Conservation (phyloP, 129 eudicot species). For the Daucus carota region DH1_v3.0 NC_030389.2:40944001-40944500, state of each 20-base stretch:
- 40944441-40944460: not conserved
- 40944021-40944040: not conserved
- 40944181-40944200: not conserved
- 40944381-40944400: not conserved
- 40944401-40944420: not conserved
- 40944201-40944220: not conserved
- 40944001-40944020: not conserved
- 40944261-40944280: not conserved
- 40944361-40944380: not conserved
- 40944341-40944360: not conserved
- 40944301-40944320: not conserved
- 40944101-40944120: constrained; percentile 30
- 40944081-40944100: constrained; percentile 66
- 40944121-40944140: constrained; percentile 39
- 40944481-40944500: no score
- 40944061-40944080: constrained; percentile 54
- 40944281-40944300: not conserved
- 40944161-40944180: constrained; percentile 18
- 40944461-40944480: not conserved
- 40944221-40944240: not conserved
- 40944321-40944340: not conserved
- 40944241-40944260: not conserved
- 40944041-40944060: constrained; percentile 37
- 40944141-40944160: constrained; percentile 72
- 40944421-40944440: not conserved